phyloP scores from a whole-genome alignment of 2,329 filamentous ascomycete species.

The Lachnellula hyalina region DNA sequence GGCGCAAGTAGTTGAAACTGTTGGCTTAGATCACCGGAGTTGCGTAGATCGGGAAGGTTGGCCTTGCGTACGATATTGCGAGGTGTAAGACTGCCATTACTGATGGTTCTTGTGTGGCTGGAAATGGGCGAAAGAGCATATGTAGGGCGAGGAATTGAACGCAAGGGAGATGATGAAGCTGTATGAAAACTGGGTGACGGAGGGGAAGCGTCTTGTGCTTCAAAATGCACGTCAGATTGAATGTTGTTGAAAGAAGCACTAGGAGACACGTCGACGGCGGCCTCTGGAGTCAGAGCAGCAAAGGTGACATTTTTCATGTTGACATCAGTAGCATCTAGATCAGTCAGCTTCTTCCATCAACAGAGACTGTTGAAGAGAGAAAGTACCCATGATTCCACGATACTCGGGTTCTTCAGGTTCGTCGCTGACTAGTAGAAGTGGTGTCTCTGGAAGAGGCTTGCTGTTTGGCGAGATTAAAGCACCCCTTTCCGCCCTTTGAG shows the following conservation, averaged over 20 bases:
- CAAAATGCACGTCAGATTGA: too few relatives aligned
- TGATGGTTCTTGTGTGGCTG: not conserved
- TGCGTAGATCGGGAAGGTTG: not conserved
- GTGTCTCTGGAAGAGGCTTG: not conserved
- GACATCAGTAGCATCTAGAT: not conserved
- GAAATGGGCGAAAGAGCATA: not conserved
- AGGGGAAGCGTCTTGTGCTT: not conserved
- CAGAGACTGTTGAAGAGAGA: not conserved
- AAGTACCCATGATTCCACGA: not conserved
- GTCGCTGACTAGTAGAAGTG: not conserved
- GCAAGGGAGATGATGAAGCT: not conserved
- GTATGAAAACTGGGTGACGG: not conserved
- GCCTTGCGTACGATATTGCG: not conserved
- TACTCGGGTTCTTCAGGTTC: not conserved
- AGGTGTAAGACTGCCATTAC: not conserved
- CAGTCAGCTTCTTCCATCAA: not conserved
- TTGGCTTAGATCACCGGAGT: not conserved
- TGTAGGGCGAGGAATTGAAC: not conserved
- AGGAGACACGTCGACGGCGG: not conserved
- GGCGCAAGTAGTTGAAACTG: not conserved
- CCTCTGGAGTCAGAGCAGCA: not conserved
- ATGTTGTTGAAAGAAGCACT: not conserved
- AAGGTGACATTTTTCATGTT: not conserved
- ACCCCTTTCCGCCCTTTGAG: not conserved
- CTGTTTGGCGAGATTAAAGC: not conserved